Base-by-base conservation (phyloP, 75 land plant species). In the Picea glauca region DNA sequence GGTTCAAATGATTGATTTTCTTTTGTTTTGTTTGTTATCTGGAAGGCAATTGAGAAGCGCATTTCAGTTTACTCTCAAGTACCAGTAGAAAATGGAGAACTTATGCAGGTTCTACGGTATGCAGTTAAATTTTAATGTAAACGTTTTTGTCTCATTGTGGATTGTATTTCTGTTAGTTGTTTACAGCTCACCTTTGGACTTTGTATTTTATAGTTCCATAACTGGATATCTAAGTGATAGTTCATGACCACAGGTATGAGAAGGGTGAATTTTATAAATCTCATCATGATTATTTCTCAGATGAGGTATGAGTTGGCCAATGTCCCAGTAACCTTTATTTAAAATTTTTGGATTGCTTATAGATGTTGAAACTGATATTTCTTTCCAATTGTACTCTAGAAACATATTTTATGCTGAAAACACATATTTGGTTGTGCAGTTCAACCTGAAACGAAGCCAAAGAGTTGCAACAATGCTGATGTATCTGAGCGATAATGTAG, bases 61-160 rank as follows among this genome's bases (percentile, higher is more conserved):
- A 95, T 97, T 66, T 78, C 98, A 75, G 90, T 93, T n/a, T 93
- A 84, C 80, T 88, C 99, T 79, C 98, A 95, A 92, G 77, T 97
- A 9, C 99, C 99, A 14, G 87, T 79, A 11, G 98, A 97, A 81
- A 94, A 97, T 89, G 99, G 99, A 77, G 99, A 97, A 83, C 91
- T 91, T 9, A 87, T 97, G 74, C 99, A 97, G 82, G 92, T 97
- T 58, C 82, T 94, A 40, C 88, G 98, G 98, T 97, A 73, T 60
- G 85, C 74, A 82, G 74, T 14, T 78, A 46, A 26, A 26, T 40
- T 80, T 14, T 57, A 2, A 78, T 77, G 26, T 77, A 62, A 58
- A 17, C 30, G 57, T 12, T 50, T 78, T 58, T 40, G 17, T 12
- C 58, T 20, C 58, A 67, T 13, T 20, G 2, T 57, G 4, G 23